These are phyloP conservation scores for Claviceps maximensis DNA, from an alignment of 2,329 filamentous ascomycete species.

Conservation along the genomic window DNA sequence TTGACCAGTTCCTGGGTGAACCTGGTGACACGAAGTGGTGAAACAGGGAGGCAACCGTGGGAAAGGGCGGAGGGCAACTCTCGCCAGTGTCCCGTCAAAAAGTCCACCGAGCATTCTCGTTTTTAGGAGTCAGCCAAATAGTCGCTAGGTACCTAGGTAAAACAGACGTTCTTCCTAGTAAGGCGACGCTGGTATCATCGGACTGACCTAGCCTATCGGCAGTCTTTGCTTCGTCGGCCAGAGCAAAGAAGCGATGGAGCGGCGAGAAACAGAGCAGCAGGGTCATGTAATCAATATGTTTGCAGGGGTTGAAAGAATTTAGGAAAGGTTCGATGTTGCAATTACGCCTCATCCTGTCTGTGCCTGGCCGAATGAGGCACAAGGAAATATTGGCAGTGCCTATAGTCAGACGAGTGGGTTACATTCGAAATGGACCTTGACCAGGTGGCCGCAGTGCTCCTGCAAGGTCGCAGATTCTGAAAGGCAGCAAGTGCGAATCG, in stretches of 20 bases:
- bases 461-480: constrained; percentile 1
- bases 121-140: not conserved
- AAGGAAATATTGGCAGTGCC: not conserved
- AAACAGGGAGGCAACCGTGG: constrained; percentile 4
- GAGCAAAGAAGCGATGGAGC: not conserved
- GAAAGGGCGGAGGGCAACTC: not conserved
- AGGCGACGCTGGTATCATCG: not conserved
- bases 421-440: not conserved
- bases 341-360: not conserved
- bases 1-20: constrained; percentile 6
- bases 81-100: not conserved
- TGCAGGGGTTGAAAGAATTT: not conserved
- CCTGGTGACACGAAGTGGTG: constrained; percentile 4
- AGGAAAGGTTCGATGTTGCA: not conserved
- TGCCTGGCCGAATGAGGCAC: not conserved
- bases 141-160: not conserved
- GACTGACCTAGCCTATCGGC: not conserved
- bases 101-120: not conserved
- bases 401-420: not conserved
- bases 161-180: not conserved
- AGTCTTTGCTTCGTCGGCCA: not conserved
- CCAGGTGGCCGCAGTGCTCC: not conserved
- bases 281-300: not conserved
- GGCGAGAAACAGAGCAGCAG: not conserved
- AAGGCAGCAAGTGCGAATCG: not conserved